Conservation (phyloP, 139 green algal genomes). For the Micractinium conductrix region DNA sequence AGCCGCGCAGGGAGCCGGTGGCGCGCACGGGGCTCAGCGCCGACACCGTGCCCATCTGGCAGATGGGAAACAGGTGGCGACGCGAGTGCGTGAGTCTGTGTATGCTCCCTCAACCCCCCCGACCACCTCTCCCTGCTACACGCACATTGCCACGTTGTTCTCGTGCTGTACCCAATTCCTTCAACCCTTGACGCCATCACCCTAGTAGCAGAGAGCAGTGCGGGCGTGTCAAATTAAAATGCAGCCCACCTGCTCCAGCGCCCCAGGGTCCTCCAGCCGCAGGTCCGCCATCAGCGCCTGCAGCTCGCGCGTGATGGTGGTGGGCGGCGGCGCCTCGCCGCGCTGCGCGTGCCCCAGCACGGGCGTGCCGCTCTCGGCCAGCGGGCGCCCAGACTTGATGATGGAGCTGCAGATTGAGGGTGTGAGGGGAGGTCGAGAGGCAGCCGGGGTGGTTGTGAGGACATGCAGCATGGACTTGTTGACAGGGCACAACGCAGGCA, state of each 20-base stretch:
- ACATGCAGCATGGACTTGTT: too few relatives aligned
- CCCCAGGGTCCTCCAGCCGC: slow-evolving; percentile 4
- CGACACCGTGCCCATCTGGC: slow-evolving; percentile 33
- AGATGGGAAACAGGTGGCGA: background rate
- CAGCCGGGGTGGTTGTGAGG: too few relatives aligned
- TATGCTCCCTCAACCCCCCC: too few relatives aligned
- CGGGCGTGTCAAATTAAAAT: background rate
- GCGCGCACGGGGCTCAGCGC: slow-evolving; percentile 35
- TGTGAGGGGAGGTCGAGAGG: too few relatives aligned
- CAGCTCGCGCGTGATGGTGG: slow-evolving; percentile 41
- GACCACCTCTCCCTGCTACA: too few relatives aligned
- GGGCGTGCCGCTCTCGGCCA: slow-evolving; percentile 13
- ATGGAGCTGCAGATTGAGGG: slow-evolving; percentile 14
- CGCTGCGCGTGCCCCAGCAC: slow-evolving; percentile 43
- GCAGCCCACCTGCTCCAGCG: background rate
- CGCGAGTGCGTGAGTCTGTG: background rate
- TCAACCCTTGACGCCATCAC: too few relatives aligned
- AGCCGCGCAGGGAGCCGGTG: background rate
- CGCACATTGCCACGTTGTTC: too few relatives aligned
- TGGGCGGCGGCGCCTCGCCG: background rate
- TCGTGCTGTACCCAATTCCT: too few relatives aligned
- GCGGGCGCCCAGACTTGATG: slow-evolving; percentile 27
- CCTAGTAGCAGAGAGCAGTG: too few relatives aligned
- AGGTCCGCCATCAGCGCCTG: slow-evolving; percentile 33
- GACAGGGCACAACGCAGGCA: too few relatives aligned